These are phyloP conservation scores for Penicillium cataractarum DNA, from an alignment of 495 filamentous ascomycete species.

Conservation along the genomic window DNA sequence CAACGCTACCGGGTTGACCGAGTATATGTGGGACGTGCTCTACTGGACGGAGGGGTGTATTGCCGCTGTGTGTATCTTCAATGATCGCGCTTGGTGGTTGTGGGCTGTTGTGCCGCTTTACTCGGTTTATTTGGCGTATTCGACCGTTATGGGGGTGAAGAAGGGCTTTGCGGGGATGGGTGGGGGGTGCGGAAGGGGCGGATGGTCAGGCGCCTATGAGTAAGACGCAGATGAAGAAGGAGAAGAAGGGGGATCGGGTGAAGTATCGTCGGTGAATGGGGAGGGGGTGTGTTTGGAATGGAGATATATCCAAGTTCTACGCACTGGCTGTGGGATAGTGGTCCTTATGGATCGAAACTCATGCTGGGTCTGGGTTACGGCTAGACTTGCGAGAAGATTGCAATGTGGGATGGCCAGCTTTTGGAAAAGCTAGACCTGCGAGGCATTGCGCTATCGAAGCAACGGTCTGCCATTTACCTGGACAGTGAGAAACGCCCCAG, in stretches of 20 bases:
- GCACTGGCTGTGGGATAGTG: neutral
- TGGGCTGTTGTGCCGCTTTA: slow-evolving; percentile 72
- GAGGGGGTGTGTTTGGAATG: neutral
- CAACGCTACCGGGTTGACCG: slow-evolving; percentile 83
- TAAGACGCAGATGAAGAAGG: slow-evolving; percentile 66
- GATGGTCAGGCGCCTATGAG: slow-evolving; percentile 43
- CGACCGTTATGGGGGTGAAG: slow-evolving; percentile 64
- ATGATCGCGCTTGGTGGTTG: slow-evolving; percentile 77
- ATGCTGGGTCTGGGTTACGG: neutral
- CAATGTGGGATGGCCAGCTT: neutral
- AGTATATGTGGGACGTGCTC: slow-evolving; percentile 96
- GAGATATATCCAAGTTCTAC: neutral
- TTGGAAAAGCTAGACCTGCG: neutral
- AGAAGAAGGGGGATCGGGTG: slow-evolving; percentile 58
- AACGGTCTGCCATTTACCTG: no score
- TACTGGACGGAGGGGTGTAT: slow-evolving; percentile 86
- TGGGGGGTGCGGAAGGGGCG: slow-evolving; percentile 31
- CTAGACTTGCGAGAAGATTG: neutral
- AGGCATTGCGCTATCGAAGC: neutral
- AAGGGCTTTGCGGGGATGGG: slow-evolving; percentile 65
- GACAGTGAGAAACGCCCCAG: no score
- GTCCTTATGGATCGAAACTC: neutral
- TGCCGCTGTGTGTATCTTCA: slow-evolving; percentile 65
- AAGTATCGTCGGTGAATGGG: slow-evolving; percentile 36
- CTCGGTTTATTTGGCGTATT: slow-evolving; percentile 68